Conservation (phyloP, 169 alveolate genomes). For the Plasmodium fragile region DNA sequence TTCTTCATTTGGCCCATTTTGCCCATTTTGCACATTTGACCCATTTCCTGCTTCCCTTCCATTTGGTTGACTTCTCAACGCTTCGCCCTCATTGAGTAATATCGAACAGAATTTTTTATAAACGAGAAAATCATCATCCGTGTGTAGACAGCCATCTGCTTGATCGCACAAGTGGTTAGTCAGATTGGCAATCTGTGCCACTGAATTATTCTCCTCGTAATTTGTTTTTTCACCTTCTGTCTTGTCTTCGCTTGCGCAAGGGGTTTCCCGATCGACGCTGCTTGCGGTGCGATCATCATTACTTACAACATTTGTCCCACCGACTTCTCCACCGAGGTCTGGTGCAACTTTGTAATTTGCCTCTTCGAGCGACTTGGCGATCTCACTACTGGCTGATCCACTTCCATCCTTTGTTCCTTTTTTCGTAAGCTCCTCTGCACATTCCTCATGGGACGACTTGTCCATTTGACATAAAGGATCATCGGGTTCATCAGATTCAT, state of each 20-base stretch:
- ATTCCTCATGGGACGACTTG: background rate
- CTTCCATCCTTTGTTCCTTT: background rate
- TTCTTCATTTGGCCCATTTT: background rate
- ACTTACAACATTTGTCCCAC: background rate
- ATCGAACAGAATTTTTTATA: background rate
- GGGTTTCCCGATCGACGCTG: background rate
- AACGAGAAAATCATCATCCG: background rate
- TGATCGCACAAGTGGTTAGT: background rate
- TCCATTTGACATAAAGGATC: background rate
- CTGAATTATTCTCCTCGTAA: background rate
- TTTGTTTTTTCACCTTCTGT: background rate
- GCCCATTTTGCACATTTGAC: background rate
- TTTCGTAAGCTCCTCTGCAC: background rate
- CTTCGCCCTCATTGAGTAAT: constrained; percentile 7
- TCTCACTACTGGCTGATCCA: background rate
- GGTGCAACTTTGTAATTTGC: background rate
- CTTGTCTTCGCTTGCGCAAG: background rate
- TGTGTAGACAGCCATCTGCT: background rate
- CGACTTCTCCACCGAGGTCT: background rate
- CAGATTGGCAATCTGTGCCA: background rate
- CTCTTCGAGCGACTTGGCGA: background rate
- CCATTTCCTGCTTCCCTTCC: background rate
- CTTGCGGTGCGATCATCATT: background rate
- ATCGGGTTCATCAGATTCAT: background rate
- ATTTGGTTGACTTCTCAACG: background rate